Evolutionary conservation across 768 basidiomycete species (phyloP).

Genomic region (Kwoniella sp.): DNA sequence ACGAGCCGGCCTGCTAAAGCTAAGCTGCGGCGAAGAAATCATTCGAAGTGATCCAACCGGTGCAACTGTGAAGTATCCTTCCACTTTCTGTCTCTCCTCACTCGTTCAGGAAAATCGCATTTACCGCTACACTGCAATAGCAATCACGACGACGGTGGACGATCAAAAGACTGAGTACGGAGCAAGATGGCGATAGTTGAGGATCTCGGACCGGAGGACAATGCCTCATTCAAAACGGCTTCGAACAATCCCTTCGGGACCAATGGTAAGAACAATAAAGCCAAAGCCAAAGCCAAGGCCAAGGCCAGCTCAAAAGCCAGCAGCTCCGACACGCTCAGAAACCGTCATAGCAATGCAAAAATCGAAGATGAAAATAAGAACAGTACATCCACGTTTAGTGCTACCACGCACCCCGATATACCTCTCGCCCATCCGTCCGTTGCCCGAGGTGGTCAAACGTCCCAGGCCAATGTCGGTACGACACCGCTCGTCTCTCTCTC

Average conservation of each 20-base stretch:
- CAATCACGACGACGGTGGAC: no score
- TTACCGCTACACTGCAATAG: no score
- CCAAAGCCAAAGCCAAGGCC: no score
- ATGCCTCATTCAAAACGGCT: background rate
- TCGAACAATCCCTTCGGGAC: background rate
- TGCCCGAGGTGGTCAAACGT: background rate
- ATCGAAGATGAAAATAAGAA: background rate
- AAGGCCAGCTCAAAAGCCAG: no score
- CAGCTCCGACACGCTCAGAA: background rate
- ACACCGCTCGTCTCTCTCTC: background rate
- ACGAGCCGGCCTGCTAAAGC: no score
- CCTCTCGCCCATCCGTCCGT: background rate
- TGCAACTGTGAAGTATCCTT: no score
- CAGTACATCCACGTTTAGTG: background rate
- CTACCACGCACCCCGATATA: background rate
- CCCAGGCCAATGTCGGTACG: background rate
- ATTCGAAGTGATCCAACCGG: no score
- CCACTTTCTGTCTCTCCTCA: no score
- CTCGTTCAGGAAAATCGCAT: no score
- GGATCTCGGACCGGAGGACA: background rate
- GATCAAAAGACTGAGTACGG: no score
- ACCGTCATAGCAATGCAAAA: background rate
- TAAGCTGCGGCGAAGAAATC: no score
- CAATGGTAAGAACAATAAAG: background rate
- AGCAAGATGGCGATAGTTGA: background rate